Base-by-base conservation (phyloP, 2,329 filamentous ascomycete species). In the Fusarium proliferatum region DNA sequence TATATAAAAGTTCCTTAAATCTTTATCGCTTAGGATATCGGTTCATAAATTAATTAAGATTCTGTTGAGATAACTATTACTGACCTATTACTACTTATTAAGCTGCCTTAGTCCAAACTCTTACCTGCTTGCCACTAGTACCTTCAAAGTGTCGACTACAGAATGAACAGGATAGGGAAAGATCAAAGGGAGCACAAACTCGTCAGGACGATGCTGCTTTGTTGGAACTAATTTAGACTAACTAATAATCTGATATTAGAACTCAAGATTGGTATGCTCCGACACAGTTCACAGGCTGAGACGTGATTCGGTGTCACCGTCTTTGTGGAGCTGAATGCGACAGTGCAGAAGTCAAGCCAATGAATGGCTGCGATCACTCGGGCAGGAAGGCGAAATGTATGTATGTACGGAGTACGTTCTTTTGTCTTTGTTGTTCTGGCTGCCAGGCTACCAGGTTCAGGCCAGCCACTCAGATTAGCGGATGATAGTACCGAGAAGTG, bases 401-500 rank as follows among this genome's bases (percentile, higher is more conserved):
- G 11, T 33, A 12, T 33, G 33, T 13, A 33, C 33, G 33, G 33
- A 33, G 53, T 51, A 62, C 67, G 48, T 71, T 59, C 26, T 45
- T 63, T 67, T 60, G 30, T 39, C 71, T 71, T 73, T 74, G 67
- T 64, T 64, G 67, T 64, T 64, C 60, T 41, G 58, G 23, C 28
- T 41, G 51, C 16, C 38, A 52, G 58, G 23, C 23, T 41, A 46
- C 16, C 38, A 52, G 55, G 57, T 36, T 28, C 38, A 19, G 28
- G 53, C 58, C 71, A 74, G 67, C 71, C 71, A 74, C 63, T 73
- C 59, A 73, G 55, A 71, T 71, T 67, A 71, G 69, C 67, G 59
- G 67, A 69, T 39, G 58, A 58, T 49, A 41, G 59, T 58, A 67
- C 70, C 53, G 49, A 57, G 58, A 57, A 49, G 59, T 74, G 71